Conservation (phyloP, 805 yeast species). For the Ogataea degrootiae region DNA sequence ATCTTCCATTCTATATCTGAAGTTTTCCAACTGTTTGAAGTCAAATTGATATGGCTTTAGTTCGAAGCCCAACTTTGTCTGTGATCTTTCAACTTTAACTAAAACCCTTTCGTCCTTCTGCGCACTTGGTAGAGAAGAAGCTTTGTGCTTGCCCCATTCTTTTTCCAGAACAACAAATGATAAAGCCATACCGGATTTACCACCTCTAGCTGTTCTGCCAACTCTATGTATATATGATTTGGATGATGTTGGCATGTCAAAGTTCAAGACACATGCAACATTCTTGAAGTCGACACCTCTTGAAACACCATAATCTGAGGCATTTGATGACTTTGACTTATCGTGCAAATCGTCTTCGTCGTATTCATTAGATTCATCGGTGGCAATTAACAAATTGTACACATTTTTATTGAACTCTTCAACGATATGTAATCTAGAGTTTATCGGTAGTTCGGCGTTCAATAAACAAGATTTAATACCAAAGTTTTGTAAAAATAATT, state of each 20-base stretch:
- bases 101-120: slow-evolving; percentile 85
- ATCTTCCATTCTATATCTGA: slow-evolving; percentile 94
- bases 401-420: slow-evolving; percentile 92
- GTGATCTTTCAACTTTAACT: slow-evolving; percentile 70
- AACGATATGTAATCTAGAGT: slow-evolving; percentile 90
- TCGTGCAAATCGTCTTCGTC: slow-evolving; percentile 35
- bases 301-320: slow-evolving; percentile 83
- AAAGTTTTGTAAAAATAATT: slow-evolving; percentile 87
- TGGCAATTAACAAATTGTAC: slow-evolving; percentile 84
- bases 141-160: slow-evolving; percentile 85
- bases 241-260: slow-evolving; percentile 87
- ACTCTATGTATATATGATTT: slow-evolving; percentile 88
- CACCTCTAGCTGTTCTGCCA: slow-evolving; percentile 98
- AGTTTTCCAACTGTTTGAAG: slow-evolving; percentile 87
- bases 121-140: slow-evolving; percentile 65
- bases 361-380: slow-evolving; percentile 76
- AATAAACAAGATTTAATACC: slow-evolving; percentile 86
- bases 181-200: slow-evolving; percentile 89
- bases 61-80: slow-evolving; percentile 66
- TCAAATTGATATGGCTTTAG: slow-evolving; percentile 87
- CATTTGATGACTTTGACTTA: slow-evolving; percentile 23
- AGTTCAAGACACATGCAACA: slow-evolving; percentile 94
- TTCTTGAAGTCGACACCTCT: slow-evolving; percentile 96
- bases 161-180: slow-evolving; percentile 84
- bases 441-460: slow-evolving; percentile 88